Base-by-base conservation (phyloP, 345 rosid species). In the Dipteronia sinensis region DNA sequence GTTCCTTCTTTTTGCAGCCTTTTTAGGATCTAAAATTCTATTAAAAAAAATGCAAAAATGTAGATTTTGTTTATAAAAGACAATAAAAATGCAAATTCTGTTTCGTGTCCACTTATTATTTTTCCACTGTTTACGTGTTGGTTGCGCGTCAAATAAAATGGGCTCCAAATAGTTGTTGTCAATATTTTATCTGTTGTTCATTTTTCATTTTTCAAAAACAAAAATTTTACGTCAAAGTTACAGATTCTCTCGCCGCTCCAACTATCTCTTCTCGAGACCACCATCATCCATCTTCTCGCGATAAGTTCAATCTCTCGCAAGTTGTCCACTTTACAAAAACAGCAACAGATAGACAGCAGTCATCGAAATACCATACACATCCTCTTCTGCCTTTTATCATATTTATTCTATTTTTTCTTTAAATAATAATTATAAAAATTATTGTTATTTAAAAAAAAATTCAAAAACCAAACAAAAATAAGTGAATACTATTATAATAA, bases 121-220 rank as follows among this genome's bases (percentile, higher is more conserved):
- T 29, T 56, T 34, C 6, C 17, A n/a, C 20, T 74, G 15, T 75
- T 34, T 12, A 17, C 84, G 82, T 67, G 84, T 72, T 19, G 38
- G 44, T 2, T 23, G 47, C 82, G 82, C 76, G 84, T 80, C 75
- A 64, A 77, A 13, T 12, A 23, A 49, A 16, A 19, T 17, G 29
- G 10, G 31, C 59, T 67, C 25, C 19, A 6, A 13, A 10, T 12
- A 59, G 27, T 59, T n/a, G 10, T 4, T 61, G 74, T 76, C 83
- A 66, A 76, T 76, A 34, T 61, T 31, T 2, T 65, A 4, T 34
- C 4, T 31, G 3, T 40, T 42, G 7, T 61, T 58, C 17, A 4
- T 8, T 20, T 4, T n/a, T 13, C 19, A 20, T 58, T 58, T 58
- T 58, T 1, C 46, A 42, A 65, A 64, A 12, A 65, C 9, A 20